Evolutionary conservation across 352 stramenopile genomes (phyloP), one percentile per base, ranked within the genome.

Genomic region (Globisporangium sylvaticum): DNA sequence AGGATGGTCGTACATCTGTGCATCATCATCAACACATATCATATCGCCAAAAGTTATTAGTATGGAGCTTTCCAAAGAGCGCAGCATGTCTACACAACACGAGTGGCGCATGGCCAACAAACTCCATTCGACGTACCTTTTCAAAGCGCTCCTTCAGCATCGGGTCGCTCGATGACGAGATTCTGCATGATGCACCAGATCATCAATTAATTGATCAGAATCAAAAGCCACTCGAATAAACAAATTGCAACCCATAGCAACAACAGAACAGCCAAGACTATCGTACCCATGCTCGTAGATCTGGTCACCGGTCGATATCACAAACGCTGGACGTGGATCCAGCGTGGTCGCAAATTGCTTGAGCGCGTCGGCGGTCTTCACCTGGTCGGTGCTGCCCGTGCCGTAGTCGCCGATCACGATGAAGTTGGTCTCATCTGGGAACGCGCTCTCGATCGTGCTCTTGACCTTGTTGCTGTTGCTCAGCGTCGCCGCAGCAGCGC

Each of bases 281-380:
- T 54, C 77, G 57, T 53, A 95, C 86, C 88, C 88, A 61, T 92
- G 82, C 20, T 90, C 81, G 64, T 96, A 96, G 66, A 96, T 89
- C 63, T 96, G 88, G 59, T 96, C 88, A 50, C 88, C 88, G 8
- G 87, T 94, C 0, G 88, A 93, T 31, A 96, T 39, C 50, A 96
- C 80, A 65, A 96, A 96, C 4, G 85, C 72, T 18, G 86, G 84
- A 20, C 75, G 69, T 8, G 86, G 87, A 22, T 90, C 66, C 57
- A 93, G 76, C 39, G 73, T 74, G 1, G 71, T 70, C 5, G 74
- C 82, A 67, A 88, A 88, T 29, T 79, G 69, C 62, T 87, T 83
- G 20, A 96, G 73, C 50, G 82, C 73, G n/a, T 79, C 48, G 0
- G 84, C 87, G 12, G 93, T 86, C 62, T 81, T 77, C 27, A 69